Conservation (phyloP, 2,329 filamentous ascomycete genomes). For the Pyrenophora tritici-repentis region DNA sequence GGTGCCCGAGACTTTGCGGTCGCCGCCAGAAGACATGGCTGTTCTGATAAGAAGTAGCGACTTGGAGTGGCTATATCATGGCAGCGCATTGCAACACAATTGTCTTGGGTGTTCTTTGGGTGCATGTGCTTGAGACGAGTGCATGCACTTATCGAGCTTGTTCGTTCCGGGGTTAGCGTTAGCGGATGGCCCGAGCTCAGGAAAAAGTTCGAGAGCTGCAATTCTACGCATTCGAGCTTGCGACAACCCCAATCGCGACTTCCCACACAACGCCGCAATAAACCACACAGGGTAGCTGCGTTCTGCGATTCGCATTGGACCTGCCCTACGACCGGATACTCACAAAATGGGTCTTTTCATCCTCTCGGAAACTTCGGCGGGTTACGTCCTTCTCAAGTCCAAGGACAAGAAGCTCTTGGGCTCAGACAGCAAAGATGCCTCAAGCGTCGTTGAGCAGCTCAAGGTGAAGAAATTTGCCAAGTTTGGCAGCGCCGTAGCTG, state of each 20-base stretch:
- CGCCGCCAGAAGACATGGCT: constrained; percentile 26
- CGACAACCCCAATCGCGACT: constrained; percentile 25
- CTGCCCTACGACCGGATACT: constrained; percentile 2
- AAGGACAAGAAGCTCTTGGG: constrained; percentile 98
- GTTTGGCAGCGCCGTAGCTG: constrained; percentile 90
- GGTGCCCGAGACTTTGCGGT: constrained; percentile 41
- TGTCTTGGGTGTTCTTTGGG: neutral
- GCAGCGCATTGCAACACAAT: neutral
- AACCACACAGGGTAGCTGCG: constrained; percentile 14
- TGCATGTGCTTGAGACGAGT: neutral
- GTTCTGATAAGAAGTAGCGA: neutral
- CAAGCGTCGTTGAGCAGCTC: constrained; percentile 85
- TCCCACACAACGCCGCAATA: constrained; percentile 22
- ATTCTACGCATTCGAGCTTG: constrained; percentile 13
- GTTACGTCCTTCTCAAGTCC: constrained; percentile 97
- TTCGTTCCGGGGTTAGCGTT: constrained; percentile 6
- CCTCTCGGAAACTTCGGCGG: constrained; percentile 60
- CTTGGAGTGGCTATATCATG: neutral
- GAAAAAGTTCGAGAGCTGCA: constrained; percentile 19
- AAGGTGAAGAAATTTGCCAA: constrained; percentile 97
- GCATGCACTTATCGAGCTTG: constrained; percentile 3
- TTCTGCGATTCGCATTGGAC: constrained; percentile 13
- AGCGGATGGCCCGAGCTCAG: constrained; percentile 8
- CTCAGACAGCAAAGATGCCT: constrained; percentile 73
- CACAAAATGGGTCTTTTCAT: constrained; percentile 51